Evolutionary conservation across 2,329 filamentous ascomycete genomes (phyloP), one percentile per base, ranked within the genome.

Genomic region (Venturia asperata): DNA sequence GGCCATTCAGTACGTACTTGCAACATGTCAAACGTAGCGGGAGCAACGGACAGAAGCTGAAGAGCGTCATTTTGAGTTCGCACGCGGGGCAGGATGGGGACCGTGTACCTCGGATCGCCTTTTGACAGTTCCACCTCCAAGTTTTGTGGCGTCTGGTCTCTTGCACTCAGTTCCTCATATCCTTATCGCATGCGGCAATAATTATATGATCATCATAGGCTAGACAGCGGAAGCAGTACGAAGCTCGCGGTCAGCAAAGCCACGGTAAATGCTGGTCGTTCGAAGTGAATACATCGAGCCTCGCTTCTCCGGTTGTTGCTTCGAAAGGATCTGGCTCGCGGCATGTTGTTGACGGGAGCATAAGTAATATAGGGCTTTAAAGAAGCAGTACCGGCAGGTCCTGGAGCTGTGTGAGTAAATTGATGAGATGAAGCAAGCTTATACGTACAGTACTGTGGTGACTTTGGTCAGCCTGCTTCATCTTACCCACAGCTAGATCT

Each of bases 21-120:
- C 49, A 7, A 55, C 7, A 30, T 56, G 27, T 19, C 30, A 30
- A 37, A 19, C 49, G 24, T 56, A 21, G n/a, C 27, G 27, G 27
- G 24, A 5, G 9, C 49, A 55, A 17, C 49, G 49, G 49, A 34
- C 49, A 24, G 30, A 34, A 55, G 49, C 49, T 55, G 27, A 15
- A 34, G 49, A 55, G 49, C 24, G 49, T 55, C 49, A 55, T 55
- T 55, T 55, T 55, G 24, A 55, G 49, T 34, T 55, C 34, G 49
- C 24, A 34, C 49, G 13, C 17, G 49, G 27, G 17, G 11, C 27
- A 34, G 27, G 49, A 34, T 17, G 5, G 24, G 49, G 24, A 30
- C 27, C 49, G 27, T 55, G 24, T 34, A 15, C 7, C 17, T 15
- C 11, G 7, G 21, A 10, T 21, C 24, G 10, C 49, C 30, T 15